These are phyloP conservation scores for Candida sp. DNA, from an alignment of 1,139 yeast species.

Conservation along the genomic window DNA sequence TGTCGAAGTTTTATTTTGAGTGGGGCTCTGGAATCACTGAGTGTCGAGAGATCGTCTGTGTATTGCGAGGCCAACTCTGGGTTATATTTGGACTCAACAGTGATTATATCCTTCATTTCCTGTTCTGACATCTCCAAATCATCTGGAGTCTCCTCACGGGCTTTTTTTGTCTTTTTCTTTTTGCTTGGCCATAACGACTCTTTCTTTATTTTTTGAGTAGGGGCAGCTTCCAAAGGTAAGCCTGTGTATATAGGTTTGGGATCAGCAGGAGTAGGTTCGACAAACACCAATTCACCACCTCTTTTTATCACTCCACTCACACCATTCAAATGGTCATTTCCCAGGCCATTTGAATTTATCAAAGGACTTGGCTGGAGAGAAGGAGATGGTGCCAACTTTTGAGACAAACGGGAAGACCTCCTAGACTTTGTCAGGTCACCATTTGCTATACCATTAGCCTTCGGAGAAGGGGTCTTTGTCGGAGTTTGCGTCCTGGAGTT, in stretches of 20 bases:
- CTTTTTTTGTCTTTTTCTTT: constrained; percentile 8
- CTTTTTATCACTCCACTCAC: constrained; percentile 7
- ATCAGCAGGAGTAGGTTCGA: constrained; percentile 57
- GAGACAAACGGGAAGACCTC: constrained; percentile 1
- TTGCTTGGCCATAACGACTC: constrained; percentile 47
- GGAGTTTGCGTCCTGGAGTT: background rate
- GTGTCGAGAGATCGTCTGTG: constrained; percentile 7
- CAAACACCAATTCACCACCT: constrained; percentile 24
- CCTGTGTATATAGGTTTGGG: constrained; percentile 62
- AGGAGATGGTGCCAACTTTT: constrained; percentile 1
- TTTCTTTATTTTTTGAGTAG: constrained; percentile 51
- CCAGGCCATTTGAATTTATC: constrained; percentile 5
- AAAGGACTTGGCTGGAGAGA: constrained; percentile 10
- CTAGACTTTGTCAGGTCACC: background rate
- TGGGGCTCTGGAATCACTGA: constrained; percentile 31
- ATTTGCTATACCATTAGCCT: background rate
- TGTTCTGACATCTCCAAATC: constrained; percentile 2
- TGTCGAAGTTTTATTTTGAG: constrained; percentile 6
- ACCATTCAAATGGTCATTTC: constrained; percentile 3
- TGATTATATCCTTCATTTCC: constrained; percentile 3
- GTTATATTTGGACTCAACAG: constrained; percentile 16
- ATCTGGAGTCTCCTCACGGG: constrained; percentile 4
- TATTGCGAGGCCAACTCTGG: constrained; percentile 28
- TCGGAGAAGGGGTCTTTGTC: background rate
- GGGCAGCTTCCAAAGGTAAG: constrained; percentile 59